Evolutionary conservation across 768 basidiomycete species (phyloP), one percentile per base, ranked within the genome.

Genomic region (Auricularia auricula-judae): DNA sequence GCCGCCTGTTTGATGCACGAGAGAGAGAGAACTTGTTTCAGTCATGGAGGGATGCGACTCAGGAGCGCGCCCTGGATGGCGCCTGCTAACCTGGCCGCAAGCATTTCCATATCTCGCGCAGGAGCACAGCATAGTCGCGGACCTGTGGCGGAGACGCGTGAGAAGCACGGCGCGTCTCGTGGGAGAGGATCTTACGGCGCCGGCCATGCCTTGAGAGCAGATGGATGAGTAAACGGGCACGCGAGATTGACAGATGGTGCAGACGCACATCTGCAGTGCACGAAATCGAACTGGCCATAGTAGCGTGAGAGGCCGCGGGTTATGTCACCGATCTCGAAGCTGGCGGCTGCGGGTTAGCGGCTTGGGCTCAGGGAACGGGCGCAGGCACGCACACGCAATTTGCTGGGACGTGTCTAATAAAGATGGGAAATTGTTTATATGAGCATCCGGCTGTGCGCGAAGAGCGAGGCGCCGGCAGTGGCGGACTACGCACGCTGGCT

Each of bases 251-350:
- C 34, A 59, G 47, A 51, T 21, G 47, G 47, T 21, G 47, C 14
- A 16, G 14, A 59, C 56, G 56, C 56, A 59, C 56, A 59, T 59
- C 56, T 29, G 56, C 56, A 59, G 29, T 59, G 56, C 56, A 59
- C 56, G 56, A 59, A 23, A 18, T 59, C 56, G 23, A 59, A 59
- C 7, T 23, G 21, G 4, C 14, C 29, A 18, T 59, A 59, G 34
- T 59, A 59, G 14, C 56, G 56, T 59, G 56, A 29, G 34, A 59
- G 56, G 23, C 56, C 56, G 56, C 34, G 56, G 7, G 29, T 59
- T 14, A 59, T 59, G 34, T 59, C 34, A 14, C 34, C 29, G 56
- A 29, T 33, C 23, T 59, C 56, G 34, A 59, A 59, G 7, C 56
- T 59, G 56, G 7, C 11, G 33, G 56, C 53, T 10, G 53, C 29